Conservation (phyloP, 225 moss, liverwort and hornwort species). For the Pleurozium schreberi region DNA sequence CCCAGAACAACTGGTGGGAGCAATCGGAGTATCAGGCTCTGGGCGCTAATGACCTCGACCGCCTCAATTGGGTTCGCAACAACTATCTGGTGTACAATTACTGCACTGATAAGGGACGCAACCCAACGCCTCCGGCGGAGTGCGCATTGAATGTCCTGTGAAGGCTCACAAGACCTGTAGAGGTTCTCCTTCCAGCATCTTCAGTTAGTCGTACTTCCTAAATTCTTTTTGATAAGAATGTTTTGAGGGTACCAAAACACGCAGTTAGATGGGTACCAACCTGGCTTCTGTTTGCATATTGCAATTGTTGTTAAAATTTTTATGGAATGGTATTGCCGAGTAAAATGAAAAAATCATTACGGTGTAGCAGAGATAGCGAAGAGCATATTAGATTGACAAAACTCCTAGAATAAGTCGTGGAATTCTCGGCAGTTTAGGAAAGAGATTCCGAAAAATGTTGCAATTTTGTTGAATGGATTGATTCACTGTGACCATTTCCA, state of each 20-base stretch:
- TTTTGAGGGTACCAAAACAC: neutral
- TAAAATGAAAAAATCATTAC: neutral
- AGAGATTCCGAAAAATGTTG: neutral
- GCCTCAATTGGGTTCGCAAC: constrained; percentile 29
- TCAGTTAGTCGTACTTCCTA: neutral
- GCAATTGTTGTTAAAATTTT: neutral
- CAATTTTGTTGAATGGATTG: neutral
- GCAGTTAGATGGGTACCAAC: neutral
- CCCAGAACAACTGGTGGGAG: constrained; percentile 36
- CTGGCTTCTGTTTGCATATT: neutral
- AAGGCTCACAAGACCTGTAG: neutral
- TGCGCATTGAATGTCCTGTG: constrained; percentile 34
- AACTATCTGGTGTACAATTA: constrained; percentile 39
- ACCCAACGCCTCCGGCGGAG: constrained; percentile 24
- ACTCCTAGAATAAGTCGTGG: neutral
- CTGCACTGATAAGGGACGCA: constrained; percentile 19
- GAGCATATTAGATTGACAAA: neutral
- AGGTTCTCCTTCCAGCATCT: neutral
- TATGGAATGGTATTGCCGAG: neutral
- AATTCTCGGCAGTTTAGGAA: neutral
- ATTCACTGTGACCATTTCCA: neutral
- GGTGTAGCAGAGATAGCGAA: neutral
- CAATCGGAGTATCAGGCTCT: constrained; percentile 14
- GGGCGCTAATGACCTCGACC: constrained; percentile 5
- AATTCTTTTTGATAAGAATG: neutral